These are phyloP conservation scores for Candida golubevii DNA, from an alignment of 805 yeast genomes.

Conservation along the genomic window DNA sequence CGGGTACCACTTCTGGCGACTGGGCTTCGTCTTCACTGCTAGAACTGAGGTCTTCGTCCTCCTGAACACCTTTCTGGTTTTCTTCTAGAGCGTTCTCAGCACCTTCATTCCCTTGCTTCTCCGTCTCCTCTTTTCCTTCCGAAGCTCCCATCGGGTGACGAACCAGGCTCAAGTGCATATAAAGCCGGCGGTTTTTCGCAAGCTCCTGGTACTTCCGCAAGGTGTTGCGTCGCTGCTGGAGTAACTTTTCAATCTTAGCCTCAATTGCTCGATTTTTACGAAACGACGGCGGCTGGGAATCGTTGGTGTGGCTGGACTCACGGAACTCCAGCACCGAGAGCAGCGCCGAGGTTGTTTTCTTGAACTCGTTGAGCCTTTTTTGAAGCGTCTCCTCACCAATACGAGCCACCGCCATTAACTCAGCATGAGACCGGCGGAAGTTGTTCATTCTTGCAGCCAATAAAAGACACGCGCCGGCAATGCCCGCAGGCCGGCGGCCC, in stretches of 20 bases:
- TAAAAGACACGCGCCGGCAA: constrained; percentile 93
- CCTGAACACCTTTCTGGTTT: no score
- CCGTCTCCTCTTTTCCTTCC: not conserved
- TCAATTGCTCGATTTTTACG: constrained; percentile 55
- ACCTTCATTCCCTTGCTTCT: not conserved
- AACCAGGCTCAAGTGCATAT: constrained; percentile 1
- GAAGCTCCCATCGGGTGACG: not conserved
- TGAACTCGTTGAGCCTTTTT: constrained; percentile 83
- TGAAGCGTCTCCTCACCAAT: constrained; percentile 94
- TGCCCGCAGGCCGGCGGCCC: constrained; percentile 97
- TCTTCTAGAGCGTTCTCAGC: not conserved
- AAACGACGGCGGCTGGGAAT: constrained; percentile 82
- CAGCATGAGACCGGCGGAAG: constrained; percentile 84
- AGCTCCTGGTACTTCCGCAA: constrained; percentile 23
- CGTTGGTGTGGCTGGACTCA: constrained; percentile 37
- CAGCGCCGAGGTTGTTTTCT: constrained; percentile 66
- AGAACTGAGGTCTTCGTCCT: no score
- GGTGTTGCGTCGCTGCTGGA: constrained; percentile 17
- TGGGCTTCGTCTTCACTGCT: no score
- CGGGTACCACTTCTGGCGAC: no score
- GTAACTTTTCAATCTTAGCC: constrained; percentile 30
- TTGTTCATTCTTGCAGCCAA: constrained; percentile 97
- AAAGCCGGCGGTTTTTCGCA: constrained; percentile 12
- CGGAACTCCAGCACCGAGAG: constrained; percentile 75
- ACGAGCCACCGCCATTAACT: constrained; percentile 91